These are phyloP conservation scores for Fusarium torulosum DNA, from an alignment of 2,329 filamentous ascomycete species.

Conservation along the genomic window DNA sequence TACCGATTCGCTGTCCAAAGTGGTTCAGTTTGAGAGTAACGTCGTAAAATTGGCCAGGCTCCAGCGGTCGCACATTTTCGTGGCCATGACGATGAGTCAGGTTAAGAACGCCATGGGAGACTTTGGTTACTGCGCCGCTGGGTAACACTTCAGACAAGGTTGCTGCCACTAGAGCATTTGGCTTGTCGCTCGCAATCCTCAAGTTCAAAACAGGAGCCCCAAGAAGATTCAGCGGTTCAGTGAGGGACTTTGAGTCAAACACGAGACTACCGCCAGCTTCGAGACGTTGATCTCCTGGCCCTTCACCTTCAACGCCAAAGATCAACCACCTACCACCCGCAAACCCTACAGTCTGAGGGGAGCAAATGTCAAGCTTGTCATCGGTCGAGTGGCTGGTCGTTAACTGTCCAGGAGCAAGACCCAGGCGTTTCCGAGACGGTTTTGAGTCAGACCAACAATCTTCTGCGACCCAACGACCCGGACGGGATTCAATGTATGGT, in stretches of 20 bases:
- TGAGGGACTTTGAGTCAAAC: not conserved
- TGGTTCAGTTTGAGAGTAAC: not conserved
- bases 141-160: constrained; percentile 14
- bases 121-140: not conserved
- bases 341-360: constrained; percentile 10
- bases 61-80: not conserved
- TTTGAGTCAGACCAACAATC: constrained; percentile 4
- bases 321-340: constrained; percentile 10
- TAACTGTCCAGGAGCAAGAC: not conserved
- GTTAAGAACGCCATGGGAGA: constrained; percentile 11
- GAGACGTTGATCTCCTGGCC: constrained; percentile 2
- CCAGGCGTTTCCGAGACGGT: rapidly evolving
- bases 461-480: constrained; percentile 7
- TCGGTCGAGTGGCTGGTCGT: rapidly evolving
- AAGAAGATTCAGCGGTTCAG: not conserved
- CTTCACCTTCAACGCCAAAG: constrained; percentile 13
- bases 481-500: not conserved
- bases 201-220: not conserved
- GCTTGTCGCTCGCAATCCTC: not conserved
- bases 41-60: constrained; percentile 1
- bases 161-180: constrained; percentile 1
- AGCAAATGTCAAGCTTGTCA: not conserved
- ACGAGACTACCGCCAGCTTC: constrained; percentile 10
- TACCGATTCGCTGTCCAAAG: constrained; percentile 2
- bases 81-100: constrained; percentile 5